A percentile compares a stretch with the other conserved stretches of the same genome.
Evolutionary conservation across 2,329 filamentous ascomycete species (phyloP).

Genomic region (Colletotrichum sp.): DNA sequence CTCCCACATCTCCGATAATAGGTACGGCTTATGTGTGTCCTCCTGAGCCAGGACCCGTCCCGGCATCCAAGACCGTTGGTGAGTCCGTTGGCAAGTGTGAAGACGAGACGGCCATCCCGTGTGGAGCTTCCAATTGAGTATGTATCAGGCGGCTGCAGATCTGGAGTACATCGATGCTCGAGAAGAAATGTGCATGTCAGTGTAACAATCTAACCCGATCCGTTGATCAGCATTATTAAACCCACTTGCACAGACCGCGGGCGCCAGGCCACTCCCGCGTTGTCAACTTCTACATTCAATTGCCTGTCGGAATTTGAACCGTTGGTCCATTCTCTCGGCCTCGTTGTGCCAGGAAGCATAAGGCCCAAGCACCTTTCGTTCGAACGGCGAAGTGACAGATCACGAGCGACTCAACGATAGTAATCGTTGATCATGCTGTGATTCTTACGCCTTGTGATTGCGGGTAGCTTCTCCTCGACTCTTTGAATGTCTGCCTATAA

Average conservation of each 20-base stretch:
- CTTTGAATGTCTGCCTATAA: not conserved
- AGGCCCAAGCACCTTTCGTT: not conserved
- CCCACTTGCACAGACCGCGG: not conserved
- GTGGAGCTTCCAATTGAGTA: not conserved
- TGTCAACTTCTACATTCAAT: not conserved
- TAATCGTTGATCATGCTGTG: not conserved
- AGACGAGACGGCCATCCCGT: not conserved
- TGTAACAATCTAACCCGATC: rapidly evolving
- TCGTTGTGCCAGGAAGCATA: not conserved
- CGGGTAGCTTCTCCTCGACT: not conserved
- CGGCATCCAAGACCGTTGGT: not conserved
- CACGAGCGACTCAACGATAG: not conserved
- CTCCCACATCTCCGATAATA: not conserved
- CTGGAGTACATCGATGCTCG: not conserved
- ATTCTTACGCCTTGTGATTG: not conserved
- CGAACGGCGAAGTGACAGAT: not conserved
- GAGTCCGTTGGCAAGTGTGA: not conserved
- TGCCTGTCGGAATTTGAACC: rapidly evolving
- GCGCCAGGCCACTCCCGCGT: rapidly evolving
- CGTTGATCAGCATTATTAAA: not conserved
- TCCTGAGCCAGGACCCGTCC: not conserved
- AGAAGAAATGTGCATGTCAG: not conserved
- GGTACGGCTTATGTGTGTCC: not conserved
- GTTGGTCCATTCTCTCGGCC: not conserved
- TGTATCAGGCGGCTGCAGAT: not conserved